Conservation (phyloP, 306 rosid species). For the Quillaja saponaria region DNA sequence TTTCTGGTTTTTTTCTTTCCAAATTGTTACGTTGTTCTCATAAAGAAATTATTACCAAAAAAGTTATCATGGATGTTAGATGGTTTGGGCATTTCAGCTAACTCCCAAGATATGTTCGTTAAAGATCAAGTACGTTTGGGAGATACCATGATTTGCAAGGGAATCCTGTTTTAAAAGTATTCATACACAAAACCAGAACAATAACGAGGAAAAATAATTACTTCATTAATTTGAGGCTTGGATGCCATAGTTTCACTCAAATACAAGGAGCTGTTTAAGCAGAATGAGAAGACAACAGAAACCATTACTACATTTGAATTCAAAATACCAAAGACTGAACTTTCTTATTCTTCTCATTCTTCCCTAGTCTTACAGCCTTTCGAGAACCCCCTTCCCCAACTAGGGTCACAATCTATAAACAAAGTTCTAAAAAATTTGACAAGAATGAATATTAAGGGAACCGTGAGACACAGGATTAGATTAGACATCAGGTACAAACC, state of each 20-base stretch:
- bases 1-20: too few species aligned
- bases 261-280: too few species aligned
- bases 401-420: conserved; percentile 45
- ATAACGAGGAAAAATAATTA: background rate
- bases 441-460: conserved; percentile 38
- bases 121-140: too few species aligned
- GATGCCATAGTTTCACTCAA: conserved; percentile 6
- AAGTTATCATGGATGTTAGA: too few species aligned
- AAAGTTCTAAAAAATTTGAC: conserved; percentile 33
- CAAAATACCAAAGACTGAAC: background rate
- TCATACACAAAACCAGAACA: too few species aligned
- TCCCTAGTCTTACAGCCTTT: conserved; percentile 23
- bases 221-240: background rate
- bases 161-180: too few species aligned
- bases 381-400: conserved; percentile 32
- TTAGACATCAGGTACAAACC: conserved; percentile 40
- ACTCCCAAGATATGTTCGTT: background rate
- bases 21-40: too few species aligned
- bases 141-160: too few species aligned
- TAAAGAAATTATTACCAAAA: too few species aligned
- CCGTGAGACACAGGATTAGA: conserved; percentile 32
- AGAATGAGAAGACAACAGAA: background rate
- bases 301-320: conserved; percentile 5
- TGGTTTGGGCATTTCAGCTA: too few species aligned
- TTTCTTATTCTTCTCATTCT: conserved; percentile 23